These are phyloP conservation scores for Naganishia sp. DNA, from an alignment of 1,284 basidiomycete species.

Conservation along the genomic window DNA sequence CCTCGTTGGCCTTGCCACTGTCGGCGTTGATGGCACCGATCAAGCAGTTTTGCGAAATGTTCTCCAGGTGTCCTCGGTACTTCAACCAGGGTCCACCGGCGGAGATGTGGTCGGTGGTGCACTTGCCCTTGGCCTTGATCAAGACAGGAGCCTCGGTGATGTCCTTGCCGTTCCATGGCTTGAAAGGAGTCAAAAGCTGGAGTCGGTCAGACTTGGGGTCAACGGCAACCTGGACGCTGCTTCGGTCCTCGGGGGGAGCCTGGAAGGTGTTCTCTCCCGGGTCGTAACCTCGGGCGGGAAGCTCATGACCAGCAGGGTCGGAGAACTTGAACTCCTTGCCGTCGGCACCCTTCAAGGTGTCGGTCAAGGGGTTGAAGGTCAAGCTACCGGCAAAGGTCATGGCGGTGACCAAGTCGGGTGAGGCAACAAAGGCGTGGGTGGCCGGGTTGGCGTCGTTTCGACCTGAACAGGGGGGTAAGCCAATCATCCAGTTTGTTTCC, in stretches of 20 bases:
- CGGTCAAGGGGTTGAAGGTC: slow-evolving; percentile 95
- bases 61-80: slow-evolving; percentile 97
- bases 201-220: slow-evolving; percentile 88
- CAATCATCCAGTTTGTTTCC: too few relatives aligned
- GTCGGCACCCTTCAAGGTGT: slow-evolving; percentile 82
- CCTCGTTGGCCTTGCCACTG: slow-evolving; percentile 93
- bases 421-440: slow-evolving; percentile 98
- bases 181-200: slow-evolving; percentile 89
- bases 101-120: slow-evolving; percentile 90
- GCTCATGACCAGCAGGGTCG: slow-evolving; percentile 83
- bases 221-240: slow-evolving; percentile 81
- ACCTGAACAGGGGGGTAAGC: slow-evolving; percentile 43
- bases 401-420: slow-evolving; percentile 96
- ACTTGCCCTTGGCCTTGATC: slow-evolving; percentile 99
- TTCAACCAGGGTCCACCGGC: slow-evolving; percentile 99
- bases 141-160: slow-evolving; percentile 85
- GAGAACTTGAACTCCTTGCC: slow-evolving; percentile 98
- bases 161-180: slow-evolving; percentile 90
- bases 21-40: slow-evolving; percentile 96
- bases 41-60: slow-evolving; percentile 97
- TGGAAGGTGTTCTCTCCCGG: slow-evolving; percentile 97
- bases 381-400: slow-evolving; percentile 92
- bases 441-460: slow-evolving; percentile 99
- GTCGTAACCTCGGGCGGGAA: slow-evolving; percentile 93
- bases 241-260: slow-evolving; percentile 83